A percentile compares a stretch with the other conserved stretches of the same genome.
Evolutionary conservation across 495 filamentous ascomycete genomes (phyloP).

Genomic region (Penicillium manginii): DNA sequence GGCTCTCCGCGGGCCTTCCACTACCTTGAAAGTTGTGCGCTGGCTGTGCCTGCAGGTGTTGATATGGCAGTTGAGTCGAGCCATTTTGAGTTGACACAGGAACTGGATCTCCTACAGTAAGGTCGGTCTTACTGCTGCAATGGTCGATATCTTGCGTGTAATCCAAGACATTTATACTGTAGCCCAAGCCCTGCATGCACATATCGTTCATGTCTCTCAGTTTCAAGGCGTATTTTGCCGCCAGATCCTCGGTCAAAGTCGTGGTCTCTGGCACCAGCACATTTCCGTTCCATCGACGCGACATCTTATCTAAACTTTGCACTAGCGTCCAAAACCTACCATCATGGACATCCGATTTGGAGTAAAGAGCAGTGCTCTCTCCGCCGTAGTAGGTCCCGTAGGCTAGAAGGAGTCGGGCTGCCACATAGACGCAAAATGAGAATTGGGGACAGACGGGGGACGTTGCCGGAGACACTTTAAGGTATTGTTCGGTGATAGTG

Average conservation of each 20-base stretch:
- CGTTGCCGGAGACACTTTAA: conserved; percentile 6
- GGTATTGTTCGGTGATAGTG: conserved; percentile 9
- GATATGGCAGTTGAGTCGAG: not conserved
- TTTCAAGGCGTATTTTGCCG: not conserved
- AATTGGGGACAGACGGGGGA: conserved; percentile 10
- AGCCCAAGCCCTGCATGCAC: conserved; percentile 5
- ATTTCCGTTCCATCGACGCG: not conserved
- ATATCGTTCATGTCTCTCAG: conserved; percentile 3
- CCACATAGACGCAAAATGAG: conserved; percentile 25
- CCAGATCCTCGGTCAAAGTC: not conserved
- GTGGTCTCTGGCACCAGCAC: not conserved
- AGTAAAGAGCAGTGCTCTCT: not conserved
- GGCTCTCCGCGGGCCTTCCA: not conserved
- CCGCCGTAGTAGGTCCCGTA: conserved; percentile 19
- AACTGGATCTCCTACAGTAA: not conserved
- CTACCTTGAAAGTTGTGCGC: not conserved
- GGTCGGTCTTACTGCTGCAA: conserved; percentile 8
- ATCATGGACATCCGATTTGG: not conserved
- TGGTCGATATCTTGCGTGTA: conserved; percentile 12
- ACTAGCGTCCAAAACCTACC: conserved; percentile 12
- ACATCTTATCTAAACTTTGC: not conserved
- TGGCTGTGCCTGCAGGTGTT: not conserved
- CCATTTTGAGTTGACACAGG: not conserved
- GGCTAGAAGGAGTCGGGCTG: conserved; percentile 35
- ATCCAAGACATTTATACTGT: conserved; percentile 8